phyloP scores from a whole-genome alignment of 139 green algal genomes.

The Spirogloea muscicola region DNA sequence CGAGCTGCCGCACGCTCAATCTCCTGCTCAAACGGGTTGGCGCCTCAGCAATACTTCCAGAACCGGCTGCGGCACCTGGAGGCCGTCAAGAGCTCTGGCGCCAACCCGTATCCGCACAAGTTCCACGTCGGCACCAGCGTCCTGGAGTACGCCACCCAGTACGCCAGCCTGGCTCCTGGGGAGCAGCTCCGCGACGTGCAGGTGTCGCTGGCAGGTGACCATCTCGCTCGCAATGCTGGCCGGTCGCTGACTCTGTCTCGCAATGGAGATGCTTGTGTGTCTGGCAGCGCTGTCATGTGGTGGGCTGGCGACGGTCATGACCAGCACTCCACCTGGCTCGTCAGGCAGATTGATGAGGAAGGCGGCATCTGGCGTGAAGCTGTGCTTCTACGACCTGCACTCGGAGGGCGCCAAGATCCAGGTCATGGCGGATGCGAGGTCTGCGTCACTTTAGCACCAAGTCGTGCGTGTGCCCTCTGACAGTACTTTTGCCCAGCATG shows the following conservation, averaged over 20 bases:
- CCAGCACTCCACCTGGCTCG: not conserved
- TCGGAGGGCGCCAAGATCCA: slow-evolving; percentile 86
- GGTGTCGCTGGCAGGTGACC: slow-evolving; percentile 51
- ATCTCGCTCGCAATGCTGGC: not conserved
- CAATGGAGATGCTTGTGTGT: not conserved
- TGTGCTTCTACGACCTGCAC: slow-evolving; percentile 95
- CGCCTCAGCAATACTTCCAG: slow-evolving; percentile 72
- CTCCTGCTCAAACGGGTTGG: too few relatives aligned
- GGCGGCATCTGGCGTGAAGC: slow-evolving; percentile 81
- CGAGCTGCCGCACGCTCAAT: too few relatives aligned
- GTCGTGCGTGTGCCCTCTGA: too few relatives aligned
- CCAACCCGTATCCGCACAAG: slow-evolving; percentile 99
- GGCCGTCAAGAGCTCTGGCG: slow-evolving; percentile 69
- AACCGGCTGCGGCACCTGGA: slow-evolving; percentile 72
- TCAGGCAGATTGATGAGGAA: slow-evolving; percentile 80
- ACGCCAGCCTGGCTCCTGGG: slow-evolving; percentile 61
- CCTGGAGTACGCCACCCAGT: slow-evolving; percentile 78
- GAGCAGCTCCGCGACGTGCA: slow-evolving; percentile 53
- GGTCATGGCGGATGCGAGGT: slow-evolving; percentile 83
- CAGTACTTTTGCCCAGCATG: too few relatives aligned
- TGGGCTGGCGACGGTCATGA: not conserved
- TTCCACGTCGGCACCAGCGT: slow-evolving; percentile 73
- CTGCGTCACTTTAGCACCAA: too few relatives aligned
- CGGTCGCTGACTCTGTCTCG: not conserved
- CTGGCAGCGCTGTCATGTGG: not conserved